A percentile compares a stretch with the other conserved stretches of the same genome.
phyloP scores from a whole-genome alignment of 2,329 filamentous ascomycete genomes.

The Zasmidium cellare region DNA sequence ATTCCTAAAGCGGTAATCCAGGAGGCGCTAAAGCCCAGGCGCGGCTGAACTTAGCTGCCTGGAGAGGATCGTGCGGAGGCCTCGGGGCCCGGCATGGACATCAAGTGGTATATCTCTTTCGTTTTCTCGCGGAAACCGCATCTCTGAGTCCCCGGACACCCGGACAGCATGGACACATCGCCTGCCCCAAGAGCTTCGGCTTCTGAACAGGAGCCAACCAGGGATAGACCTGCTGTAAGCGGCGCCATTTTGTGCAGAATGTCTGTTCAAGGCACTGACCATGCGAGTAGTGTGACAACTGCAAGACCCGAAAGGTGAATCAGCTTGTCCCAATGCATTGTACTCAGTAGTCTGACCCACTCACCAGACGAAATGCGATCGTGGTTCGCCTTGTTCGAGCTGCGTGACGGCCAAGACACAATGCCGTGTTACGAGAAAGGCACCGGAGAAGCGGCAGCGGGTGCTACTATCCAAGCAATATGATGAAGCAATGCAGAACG shows the following conservation, averaged over 20 bases:
- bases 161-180: not conserved
- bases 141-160: not conserved
- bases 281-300: not conserved
- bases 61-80: not conserved
- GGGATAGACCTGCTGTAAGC: not conserved
- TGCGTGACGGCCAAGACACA: not conserved
- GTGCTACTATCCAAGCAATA: not conserved
- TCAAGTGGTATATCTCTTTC: not conserved
- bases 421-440: not conserved
- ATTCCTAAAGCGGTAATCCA: not conserved
- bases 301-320: not conserved
- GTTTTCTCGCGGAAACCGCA: not conserved
- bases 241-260: not conserved
- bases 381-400: not conserved
- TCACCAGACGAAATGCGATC: not conserved
- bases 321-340: no score
- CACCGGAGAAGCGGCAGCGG: not conserved
- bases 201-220: not conserved
- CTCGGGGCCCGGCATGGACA: not conserved
- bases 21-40: not conserved
- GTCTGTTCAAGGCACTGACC: not conserved
- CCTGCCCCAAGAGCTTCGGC: not conserved
- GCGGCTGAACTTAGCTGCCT: not conserved
- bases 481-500: not conserved
- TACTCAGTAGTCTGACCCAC: not conserved